Percentiles rank a stretch among this genome's conserved stretches.
Evolutionary conservation across 108 stramenopile genomes (phyloP).

Genomic region (Pseudonitzschia delicatissima): DNA sequence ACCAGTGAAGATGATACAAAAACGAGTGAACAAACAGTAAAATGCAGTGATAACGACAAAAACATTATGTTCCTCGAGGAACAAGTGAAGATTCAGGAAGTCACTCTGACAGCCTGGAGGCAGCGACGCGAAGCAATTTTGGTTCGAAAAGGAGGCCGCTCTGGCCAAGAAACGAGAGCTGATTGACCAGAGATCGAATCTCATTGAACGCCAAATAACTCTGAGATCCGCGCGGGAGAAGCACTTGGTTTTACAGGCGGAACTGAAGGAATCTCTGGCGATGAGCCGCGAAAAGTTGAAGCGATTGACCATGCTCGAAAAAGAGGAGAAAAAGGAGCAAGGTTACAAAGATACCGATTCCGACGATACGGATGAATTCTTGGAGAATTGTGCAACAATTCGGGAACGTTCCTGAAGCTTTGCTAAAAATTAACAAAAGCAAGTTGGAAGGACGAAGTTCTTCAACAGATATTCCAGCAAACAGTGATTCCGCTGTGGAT

Average conservation of each 20-base stretch:
- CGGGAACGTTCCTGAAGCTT: too few relatives aligned
- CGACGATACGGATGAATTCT: too few relatives aligned
- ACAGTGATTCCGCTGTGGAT: neutral
- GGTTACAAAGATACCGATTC: neutral
- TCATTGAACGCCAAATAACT: neutral
- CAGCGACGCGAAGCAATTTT: neutral
- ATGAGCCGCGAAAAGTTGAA: conserved; percentile 26
- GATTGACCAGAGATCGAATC: neutral
- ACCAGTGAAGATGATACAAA: too few relatives aligned
- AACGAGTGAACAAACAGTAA: neutral
- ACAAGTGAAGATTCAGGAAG: conserved; percentile 3
- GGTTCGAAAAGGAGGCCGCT: neutral
- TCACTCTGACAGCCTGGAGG: neutral
- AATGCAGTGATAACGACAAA: neutral
- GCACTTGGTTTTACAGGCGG: conserved; percentile 9
- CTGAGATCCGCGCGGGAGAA: neutral
- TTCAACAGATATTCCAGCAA: too few relatives aligned
- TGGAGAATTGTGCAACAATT: neutral
- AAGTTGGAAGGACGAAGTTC: too few relatives aligned
- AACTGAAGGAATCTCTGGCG: conserved; percentile 22
- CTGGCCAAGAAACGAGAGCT: neutral
- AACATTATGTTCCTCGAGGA: conserved; percentile 3
- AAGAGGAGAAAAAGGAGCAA: neutral
- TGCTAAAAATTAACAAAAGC: too few relatives aligned
- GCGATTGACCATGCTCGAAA: conserved; percentile 15